These are phyloP conservation scores for Mycena olivaceomarginata DNA, from an alignment of 768 basidiomycete genomes.

Conservation along the genomic window DNA sequence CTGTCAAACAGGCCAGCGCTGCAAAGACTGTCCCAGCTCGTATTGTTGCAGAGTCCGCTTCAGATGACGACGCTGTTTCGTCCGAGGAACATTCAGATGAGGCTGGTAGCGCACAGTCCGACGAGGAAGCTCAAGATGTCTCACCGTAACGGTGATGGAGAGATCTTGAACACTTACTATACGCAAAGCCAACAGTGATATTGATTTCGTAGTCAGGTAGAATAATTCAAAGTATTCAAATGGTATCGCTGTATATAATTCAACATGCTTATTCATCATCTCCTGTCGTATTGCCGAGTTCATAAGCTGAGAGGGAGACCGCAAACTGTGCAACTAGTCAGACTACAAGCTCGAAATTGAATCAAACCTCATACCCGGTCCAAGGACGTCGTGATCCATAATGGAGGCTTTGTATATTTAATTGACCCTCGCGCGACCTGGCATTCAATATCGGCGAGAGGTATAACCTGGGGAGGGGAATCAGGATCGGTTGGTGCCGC, in stretches of 20 bases:
- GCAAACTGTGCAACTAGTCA: background rate
- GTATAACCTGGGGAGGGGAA: background rate
- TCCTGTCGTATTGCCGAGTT: background rate
- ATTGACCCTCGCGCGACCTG: slow-evolving; percentile 43
- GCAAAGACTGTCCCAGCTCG: background rate
- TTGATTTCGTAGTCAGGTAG: background rate
- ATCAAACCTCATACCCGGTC: slow-evolving; percentile 23
- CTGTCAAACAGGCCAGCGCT: background rate
- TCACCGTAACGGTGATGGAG: background rate
- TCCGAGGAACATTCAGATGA: background rate
- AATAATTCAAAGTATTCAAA: background rate
- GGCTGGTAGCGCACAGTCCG: background rate
- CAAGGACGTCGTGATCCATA: slow-evolving; percentile 48
- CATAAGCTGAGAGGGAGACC: background rate
- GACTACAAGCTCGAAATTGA: background rate
- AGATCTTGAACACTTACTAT: background rate
- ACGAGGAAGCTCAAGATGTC: background rate
- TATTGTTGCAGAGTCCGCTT: background rate
- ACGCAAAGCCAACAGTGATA: background rate
- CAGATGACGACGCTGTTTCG: background rate
- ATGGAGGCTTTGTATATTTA: slow-evolving; percentile 15
- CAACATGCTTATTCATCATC: background rate
- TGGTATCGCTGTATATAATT: background rate
- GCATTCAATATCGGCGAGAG: slow-evolving; percentile 37
- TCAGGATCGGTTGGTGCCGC: background rate